Conservation (phyloP, 2,329 filamentous ascomycete genomes). For the Hymenoscyphus fraxineus region DNA sequence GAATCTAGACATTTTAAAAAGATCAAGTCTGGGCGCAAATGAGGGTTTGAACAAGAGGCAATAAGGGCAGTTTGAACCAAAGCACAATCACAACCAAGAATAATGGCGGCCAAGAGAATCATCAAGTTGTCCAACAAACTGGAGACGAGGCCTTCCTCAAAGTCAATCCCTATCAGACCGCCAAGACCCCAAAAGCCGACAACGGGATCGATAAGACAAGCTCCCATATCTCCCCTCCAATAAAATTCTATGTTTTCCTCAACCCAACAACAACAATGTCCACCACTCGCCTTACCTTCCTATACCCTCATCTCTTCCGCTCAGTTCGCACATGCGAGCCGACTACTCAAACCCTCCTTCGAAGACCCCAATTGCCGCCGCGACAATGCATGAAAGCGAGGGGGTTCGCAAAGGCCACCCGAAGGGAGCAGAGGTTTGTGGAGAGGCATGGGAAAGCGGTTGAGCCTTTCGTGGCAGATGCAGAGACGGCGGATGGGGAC, state of each 20-base stretch:
- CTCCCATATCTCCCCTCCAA: neutral
- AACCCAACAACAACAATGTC: slow-evolving; percentile 46
- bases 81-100: too few species aligned
- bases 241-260: slow-evolving; percentile 10
- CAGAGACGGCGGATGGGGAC: slow-evolving; percentile 28
- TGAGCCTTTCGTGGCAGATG: slow-evolving; percentile 44
- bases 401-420: slow-evolving; percentile 38
- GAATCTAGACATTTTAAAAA: too few species aligned
- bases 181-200: neutral
- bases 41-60: too few species aligned
- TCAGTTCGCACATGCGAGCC: slow-evolving; percentile 45
- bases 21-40: too few species aligned
- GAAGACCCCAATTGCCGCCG: slow-evolving; percentile 27
- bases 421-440: slow-evolving; percentile 44
- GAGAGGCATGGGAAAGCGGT: slow-evolving; percentile 59
- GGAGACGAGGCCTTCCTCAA: too few species aligned
- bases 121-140: too few species aligned
- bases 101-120: too few species aligned
- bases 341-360: slow-evolving; percentile 36
- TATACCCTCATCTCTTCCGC: slow-evolving; percentile 66
- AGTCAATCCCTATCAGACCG: neutral
- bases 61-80: too few species aligned
- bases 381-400: slow-evolving; percentile 25
- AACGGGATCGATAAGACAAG: slow-evolving; percentile 1
- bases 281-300: slow-evolving; percentile 59